These are phyloP conservation scores for Epithele typhae DNA, from an alignment of 768 basidiomycete species.

Conservation along the genomic window DNA sequence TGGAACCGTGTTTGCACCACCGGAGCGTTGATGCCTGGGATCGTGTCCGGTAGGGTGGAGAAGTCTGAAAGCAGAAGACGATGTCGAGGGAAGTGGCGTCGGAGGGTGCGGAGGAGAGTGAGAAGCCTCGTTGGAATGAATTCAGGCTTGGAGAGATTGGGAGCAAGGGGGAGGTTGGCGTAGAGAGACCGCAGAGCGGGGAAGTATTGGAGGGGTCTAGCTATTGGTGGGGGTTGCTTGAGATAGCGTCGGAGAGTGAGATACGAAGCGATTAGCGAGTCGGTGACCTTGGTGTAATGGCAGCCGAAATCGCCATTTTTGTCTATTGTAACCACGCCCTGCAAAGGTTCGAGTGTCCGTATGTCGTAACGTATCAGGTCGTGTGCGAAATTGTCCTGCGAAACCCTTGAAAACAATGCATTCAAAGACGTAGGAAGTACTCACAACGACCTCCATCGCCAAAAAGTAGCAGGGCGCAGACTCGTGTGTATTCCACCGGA, in stretches of 20 bases:
- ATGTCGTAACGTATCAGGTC: slow-evolving; percentile 91
- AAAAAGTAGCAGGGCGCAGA: slow-evolving; percentile 88
- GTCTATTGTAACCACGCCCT: slow-evolving; percentile 79
- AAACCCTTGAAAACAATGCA: not conserved
- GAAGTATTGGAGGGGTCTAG: slow-evolving; percentile 49
- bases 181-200: slow-evolving; percentile 61
- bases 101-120: slow-evolving; percentile 76
- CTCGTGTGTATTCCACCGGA: slow-evolving; percentile 75
- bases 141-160: slow-evolving; percentile 84
- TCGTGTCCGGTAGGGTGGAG: slow-evolving; percentile 78
- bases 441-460: slow-evolving; percentile 91
- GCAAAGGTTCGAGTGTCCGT: slow-evolving; percentile 73
- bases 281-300: slow-evolving; percentile 78
- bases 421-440: slow-evolving; percentile 26
- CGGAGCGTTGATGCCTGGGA: slow-evolving; percentile 73
- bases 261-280: slow-evolving; percentile 79
- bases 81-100: slow-evolving; percentile 84
- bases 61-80: slow-evolving; percentile 96
- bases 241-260: slow-evolving; percentile 63
- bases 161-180: slow-evolving; percentile 75
- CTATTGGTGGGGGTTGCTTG: slow-evolving; percentile 53
- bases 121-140: slow-evolving; percentile 91
- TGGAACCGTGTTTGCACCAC: slow-evolving; percentile 94
- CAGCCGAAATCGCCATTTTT: slow-evolving; percentile 77
- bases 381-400: slow-evolving; percentile 93